Percentiles rank a stretch among this genome's conserved stretches.
Evolutionary conservation across 2,329 filamentous ascomycete species (phyloP).

Genomic region (Stachybotrys echinatus): DNA sequence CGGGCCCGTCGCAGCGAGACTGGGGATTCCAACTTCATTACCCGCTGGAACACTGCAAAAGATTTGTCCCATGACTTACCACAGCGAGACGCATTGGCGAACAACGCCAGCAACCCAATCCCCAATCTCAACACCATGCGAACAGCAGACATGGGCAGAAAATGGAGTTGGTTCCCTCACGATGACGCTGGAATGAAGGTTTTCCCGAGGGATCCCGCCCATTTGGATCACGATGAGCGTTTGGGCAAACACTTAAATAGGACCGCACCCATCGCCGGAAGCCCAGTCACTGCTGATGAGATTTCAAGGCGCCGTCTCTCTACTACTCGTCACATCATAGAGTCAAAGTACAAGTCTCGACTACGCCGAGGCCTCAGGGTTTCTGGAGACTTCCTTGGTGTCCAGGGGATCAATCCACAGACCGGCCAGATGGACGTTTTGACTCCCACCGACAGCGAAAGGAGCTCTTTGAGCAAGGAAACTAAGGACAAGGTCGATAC

Average conservation of each 20-base stretch:
- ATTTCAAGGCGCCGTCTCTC: not conserved
- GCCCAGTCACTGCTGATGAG: not conserved
- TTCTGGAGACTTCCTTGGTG: conserved; percentile 53
- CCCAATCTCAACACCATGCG: not conserved
- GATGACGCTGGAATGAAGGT: conserved; percentile 3
- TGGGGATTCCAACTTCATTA: conserved; percentile 22
- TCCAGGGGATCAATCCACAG: conserved; percentile 52
- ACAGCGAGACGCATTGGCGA: not conserved
- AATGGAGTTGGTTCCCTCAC: conserved; percentile 12
- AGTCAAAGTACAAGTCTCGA: conserved; percentile 23
- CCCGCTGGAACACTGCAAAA: conserved; percentile 30
- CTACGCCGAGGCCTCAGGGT: conserved; percentile 42
- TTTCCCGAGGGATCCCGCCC: not conserved
- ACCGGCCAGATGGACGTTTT: conserved; percentile 49
- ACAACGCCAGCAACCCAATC: not conserved
- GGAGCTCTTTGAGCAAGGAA: conserved; percentile 25
- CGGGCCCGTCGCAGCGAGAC: conserved; percentile 12
- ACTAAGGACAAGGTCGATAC: conserved; percentile 23
- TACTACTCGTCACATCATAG: conserved; percentile 13
- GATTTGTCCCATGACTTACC: conserved; percentile 11
- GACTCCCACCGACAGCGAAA: conserved; percentile 43
- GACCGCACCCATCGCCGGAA: not conserved
- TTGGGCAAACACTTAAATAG: not conserved
- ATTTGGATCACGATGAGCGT: not conserved
- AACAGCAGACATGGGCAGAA: conserved; percentile 1